Evolutionary conservation across 192 early-diverging fungal genomes (phyloP).

Genomic region (Coemansia sp.): DNA sequence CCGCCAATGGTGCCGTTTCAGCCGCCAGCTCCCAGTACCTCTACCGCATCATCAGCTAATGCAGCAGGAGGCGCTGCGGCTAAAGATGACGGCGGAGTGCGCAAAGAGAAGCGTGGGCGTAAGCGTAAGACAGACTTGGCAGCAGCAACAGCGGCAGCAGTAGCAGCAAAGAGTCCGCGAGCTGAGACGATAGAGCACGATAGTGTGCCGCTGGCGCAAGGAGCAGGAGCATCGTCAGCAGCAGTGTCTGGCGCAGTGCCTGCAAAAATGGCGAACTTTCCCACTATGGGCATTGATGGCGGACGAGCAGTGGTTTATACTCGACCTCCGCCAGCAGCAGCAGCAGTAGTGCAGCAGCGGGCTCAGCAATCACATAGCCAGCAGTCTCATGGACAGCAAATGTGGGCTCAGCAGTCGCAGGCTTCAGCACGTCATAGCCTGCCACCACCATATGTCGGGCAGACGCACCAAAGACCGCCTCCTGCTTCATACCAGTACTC

Average conservation of each 20-base stretch:
- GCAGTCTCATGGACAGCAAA: neutral
- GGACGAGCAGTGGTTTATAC: conserved; percentile 36
- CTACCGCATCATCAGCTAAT: conserved; percentile 3
- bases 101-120: conserved; percentile 38
- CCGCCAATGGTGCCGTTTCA: conserved; percentile 25
- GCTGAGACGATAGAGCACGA: neutral
- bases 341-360: neutral
- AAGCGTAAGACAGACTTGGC: conserved; percentile 39
- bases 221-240: neutral
- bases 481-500: neutral
- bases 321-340: conserved; percentile 10
- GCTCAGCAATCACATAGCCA: too few species aligned
- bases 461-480: neutral
- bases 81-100: conserved; percentile 4
- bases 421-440: neutral
- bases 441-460: neutral
- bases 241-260: conserved; percentile 26
- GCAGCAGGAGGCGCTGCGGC: neutral
- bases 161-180: neutral
- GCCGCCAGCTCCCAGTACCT: neutral
- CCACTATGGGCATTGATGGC: conserved; percentile 44
- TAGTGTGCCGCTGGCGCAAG: neutral
- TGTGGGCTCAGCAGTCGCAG: conserved; percentile 1
- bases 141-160: conserved; percentile 2
- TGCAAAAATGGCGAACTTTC: conserved; percentile 32